Base-by-base conservation (phyloP, 2,329 filamentous ascomycete species). In the Remersonia thermophila region DNA sequence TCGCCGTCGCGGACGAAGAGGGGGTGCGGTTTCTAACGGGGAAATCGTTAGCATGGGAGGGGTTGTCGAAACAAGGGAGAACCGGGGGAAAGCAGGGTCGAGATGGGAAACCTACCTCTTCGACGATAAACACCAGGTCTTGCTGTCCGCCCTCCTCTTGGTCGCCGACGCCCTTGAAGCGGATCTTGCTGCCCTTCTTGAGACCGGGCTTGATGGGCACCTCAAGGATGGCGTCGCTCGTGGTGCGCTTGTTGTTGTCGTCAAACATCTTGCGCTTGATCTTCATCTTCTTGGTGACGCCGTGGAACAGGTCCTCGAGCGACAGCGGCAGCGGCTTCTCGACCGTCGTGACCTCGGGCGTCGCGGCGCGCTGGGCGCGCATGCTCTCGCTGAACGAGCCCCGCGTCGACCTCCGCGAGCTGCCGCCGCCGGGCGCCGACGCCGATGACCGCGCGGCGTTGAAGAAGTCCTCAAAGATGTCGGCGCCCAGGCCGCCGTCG, bases 151-250 rank as follows among this genome's bases (percentile, higher is more conserved):
- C 91, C 54, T 96, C 91, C 43, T 94, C 86, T 57, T 96, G 87
- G 59, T 98, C 91, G 9, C 91, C 91, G n/a, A 98, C 87, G 29
- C 89, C 86, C 54, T 83, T 83, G 56, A 94, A 98, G 62, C 95
- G 95, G 61, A 98, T 94, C 69, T 96, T 98, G 53, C 84, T 93
- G 20, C 91, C 91, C 50, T 93, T 87, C 64, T 96, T 95, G 60
- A 96, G 64, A 40, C 91, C 91, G 5, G 85, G 79, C 64, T 95
- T 96, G 63, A 98, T 94, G 32, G 86, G 85, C 35, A 96, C 89
- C 54, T 93, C 86, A 20, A 98, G 65, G 13, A 95, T 84, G 52
- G 87, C 83, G 51, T 98, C 91, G 42, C 87, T 83, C 3, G 80
- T 81, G 30, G 75, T 83, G 49, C 86, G 77, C 66, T 93, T 94